Evolutionary conservation across 2,329 filamentous ascomycete genomes (phyloP), one percentile per base, ranked within the genome.

Genomic region (Pseudopyrenochaeta lycopersici): DNA sequence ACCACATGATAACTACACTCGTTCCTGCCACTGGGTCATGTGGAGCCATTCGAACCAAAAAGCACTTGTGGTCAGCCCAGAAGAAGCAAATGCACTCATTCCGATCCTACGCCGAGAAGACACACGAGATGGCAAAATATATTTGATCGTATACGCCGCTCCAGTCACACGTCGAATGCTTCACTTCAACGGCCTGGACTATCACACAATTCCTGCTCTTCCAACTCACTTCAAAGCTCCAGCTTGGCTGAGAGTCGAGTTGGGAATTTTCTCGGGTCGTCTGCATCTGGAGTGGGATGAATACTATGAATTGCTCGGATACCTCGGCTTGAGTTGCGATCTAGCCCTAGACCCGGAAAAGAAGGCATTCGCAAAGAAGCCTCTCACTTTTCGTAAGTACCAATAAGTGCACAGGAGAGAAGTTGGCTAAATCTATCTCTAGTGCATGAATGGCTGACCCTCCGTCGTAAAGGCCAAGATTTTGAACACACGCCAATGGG

Each of bases 161-260:
- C 85, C 88, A 0, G 78, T 87, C 0, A 88, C 87, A 0, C 78
- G 80, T 27, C 76, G 78, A 1, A 90, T 90, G 87, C 66, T 83
- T 0, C 74, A 80, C 4, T 88, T 90, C 71, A 84, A 86, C 58
- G 58, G 64, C 0, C 71, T 90, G 0, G 62, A 64, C 0, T 89
- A 81, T 63, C 85, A 83, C 59, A 71, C 80, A 0, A 72, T 85
- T 1, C 87, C 88, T 0, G 21, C 68, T 0, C 68, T 86, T 0
- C 78, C 82, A 0, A 1, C 31, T 0, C 44, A 58, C 0, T 81
- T 78, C 74, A 40, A 58, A 1, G 68, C 81, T 0, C 85, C 87
- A 0, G 15, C 51, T 0, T 88, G 84, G 84, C 72, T 90, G 0
- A 75, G 68, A 0, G 77, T 85, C 1, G 84, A 90, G 60, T 64